These are phyloP conservation scores for Coffea eugenioides DNA, from an alignment of 257 asterid species.

Conservation along the genomic window DNA sequence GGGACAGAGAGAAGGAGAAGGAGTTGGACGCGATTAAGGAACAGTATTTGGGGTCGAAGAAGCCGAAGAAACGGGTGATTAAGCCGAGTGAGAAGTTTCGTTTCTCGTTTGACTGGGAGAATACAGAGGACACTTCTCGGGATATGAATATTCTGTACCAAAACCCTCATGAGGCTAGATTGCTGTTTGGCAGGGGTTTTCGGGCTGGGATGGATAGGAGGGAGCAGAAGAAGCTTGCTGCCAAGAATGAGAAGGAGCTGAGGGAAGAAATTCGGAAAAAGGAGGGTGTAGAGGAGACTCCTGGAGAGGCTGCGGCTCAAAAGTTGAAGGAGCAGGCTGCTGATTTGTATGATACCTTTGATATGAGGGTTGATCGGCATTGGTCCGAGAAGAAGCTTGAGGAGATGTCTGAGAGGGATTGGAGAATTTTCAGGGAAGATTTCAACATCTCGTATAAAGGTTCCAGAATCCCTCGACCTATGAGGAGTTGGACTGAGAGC, in stretches of 20 bases:
- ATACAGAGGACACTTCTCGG: conserved; percentile 31
- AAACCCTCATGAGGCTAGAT: conserved; percentile 32
- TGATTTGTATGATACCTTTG: conserved; percentile 28
- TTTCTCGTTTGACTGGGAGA: conserved; percentile 36
- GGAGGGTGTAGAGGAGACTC: conserved; percentile 34
- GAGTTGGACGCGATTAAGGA: conserved; percentile 34
- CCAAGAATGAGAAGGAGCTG: conserved; percentile 31
- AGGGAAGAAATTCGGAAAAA: conserved; percentile 29
- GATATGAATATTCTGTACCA: conserved; percentile 30
- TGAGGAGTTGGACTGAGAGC: conserved; percentile 35
- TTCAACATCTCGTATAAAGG: conserved; percentile 32
- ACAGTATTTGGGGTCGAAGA: conserved; percentile 31
- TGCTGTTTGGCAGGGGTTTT: conserved; percentile 31
- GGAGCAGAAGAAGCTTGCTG: conserved; percentile 38
- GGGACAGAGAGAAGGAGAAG: conserved; percentile 27
- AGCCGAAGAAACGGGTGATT: conserved; percentile 33
- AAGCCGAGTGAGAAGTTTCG: conserved; percentile 39
- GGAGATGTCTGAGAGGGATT: conserved; percentile 40
- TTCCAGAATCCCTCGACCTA: conserved; percentile 34
- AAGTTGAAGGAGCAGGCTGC: conserved; percentile 29
- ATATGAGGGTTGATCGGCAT: conserved; percentile 38
- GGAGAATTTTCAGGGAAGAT: conserved; percentile 41
- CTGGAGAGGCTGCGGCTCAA: conserved; percentile 26
- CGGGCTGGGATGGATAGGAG: conserved; percentile 37
- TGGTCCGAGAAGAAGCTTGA: conserved; percentile 35